These are phyloP conservation scores for barley (Hordeum vulgare) DNA, from an alignment of 176 grass and related monocot species.

Conservation along the genomic window MorexV3_pseudomolecules_assembly NC_058522.1:575048833-575049332, in stretches of 20 bases:
- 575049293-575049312: too few species aligned
- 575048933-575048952: too few species aligned
- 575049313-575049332: too few species aligned
- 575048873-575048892: too few species aligned
- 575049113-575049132: neutral
- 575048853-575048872: too few species aligned
- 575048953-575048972: neutral
- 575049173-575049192: neutral
- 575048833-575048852: too few species aligned
- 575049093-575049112: neutral
- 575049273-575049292: too few species aligned
- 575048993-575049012: neutral
- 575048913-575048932: too few species aligned
- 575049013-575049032: neutral
- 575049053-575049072: neutral
- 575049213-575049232: neutral
- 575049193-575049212: neutral
- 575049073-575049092: neutral
- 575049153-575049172: constrained; percentile 1
- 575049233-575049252: neutral
- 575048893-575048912: too few species aligned
- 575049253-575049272: neutral
- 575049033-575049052: neutral
- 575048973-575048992: neutral
- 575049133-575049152: neutral